Evolutionary conservation across 192 early-diverging fungal species (phyloP).

Genomic region (Podila verticillata): DNA sequence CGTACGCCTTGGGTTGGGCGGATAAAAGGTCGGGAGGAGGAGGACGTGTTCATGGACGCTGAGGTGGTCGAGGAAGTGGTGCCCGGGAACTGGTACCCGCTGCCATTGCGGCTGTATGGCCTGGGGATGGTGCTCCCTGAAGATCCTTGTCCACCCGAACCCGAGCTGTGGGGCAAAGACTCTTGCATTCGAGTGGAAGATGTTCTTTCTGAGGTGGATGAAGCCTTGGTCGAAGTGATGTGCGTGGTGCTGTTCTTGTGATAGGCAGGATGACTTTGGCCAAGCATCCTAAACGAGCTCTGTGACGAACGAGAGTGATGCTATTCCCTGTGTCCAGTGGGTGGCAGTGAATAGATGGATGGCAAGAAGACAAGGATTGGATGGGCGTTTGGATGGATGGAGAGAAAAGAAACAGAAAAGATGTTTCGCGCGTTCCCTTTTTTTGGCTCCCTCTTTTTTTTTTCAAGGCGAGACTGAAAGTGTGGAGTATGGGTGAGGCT

Average conservation of each 20-base stretch:
- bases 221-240: background rate
- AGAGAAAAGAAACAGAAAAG: background rate
- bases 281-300: constrained; percentile 12
- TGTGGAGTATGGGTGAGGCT: background rate
- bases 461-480: background rate
- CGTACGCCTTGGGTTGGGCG: constrained; percentile 43
- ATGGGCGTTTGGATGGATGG: constrained; percentile 3
- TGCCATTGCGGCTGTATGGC: constrained; percentile 29
- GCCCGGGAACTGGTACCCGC: constrained; percentile 19
- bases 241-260: no score
- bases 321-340: background rate
- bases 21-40: constrained; percentile 12
- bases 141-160: no score
- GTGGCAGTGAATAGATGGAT: background rate
- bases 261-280: constrained; percentile 1
- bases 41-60: constrained; percentile 1
- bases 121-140: constrained; percentile 4
- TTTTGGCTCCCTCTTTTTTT: constrained; percentile 4
- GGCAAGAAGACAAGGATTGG: background rate
- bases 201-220: background rate
- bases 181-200: constrained; percentile 21
- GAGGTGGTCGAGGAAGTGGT: constrained; percentile 1
- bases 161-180: no score
- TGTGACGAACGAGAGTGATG: background rate
- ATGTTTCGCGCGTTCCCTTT: constrained; percentile 4